Evolutionary conservation across 495 filamentous ascomycete species (phyloP).

Genomic region (Penicillium verhagenii): DNA sequence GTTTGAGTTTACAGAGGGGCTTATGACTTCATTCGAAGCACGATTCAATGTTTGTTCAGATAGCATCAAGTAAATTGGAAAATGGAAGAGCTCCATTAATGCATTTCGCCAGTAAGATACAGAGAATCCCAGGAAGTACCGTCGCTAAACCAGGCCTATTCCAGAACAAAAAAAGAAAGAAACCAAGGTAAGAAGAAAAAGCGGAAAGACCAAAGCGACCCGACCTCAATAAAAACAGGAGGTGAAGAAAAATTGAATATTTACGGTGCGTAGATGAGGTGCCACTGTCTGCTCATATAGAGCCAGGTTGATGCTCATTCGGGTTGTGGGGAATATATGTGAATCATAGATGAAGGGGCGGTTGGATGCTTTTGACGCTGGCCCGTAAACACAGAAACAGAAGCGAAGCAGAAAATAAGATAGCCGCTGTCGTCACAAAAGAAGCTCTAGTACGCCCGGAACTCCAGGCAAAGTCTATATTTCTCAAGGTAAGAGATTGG

Average conservation of each 20-base stretch:
- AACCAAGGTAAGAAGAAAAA: background rate
- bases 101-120: slow-evolving; percentile 1
- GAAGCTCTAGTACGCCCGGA: background rate
- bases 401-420: background rate
- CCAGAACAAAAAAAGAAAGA: background rate
- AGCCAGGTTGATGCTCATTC: background rate
- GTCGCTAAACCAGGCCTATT: slow-evolving; percentile 1
- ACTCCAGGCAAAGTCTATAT: slow-evolving; percentile 1
- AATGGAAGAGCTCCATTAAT: background rate
- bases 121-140: background rate
- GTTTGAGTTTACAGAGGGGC: no score
- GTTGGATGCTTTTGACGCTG: slow-evolving; percentile 1
- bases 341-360: background rate
- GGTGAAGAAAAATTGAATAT: background rate
- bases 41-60: background rate
- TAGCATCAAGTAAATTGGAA: background rate
- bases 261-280: background rate
- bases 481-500: slow-evolving; percentile 64
- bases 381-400: background rate
- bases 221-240: background rate
- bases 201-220: background rate
- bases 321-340: background rate
- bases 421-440: background rate
- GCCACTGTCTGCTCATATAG: background rate
- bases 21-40: no score